Base-by-base conservation (phyloP, 441 rosid species). In the Pelargonium exstipulatum region DNA sequence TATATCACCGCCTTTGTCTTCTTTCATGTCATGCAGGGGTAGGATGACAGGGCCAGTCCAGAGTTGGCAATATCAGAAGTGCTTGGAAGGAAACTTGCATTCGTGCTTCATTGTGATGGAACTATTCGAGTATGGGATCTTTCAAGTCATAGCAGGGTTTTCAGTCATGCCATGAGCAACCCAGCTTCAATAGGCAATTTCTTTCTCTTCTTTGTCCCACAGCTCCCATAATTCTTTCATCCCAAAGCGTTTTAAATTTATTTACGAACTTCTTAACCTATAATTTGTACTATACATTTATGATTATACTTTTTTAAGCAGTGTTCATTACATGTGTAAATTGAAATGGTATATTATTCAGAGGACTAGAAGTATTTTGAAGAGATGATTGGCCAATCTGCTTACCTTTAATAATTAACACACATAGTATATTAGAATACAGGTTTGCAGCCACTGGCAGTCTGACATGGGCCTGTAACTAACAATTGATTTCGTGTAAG, bases 21-120 rank as follows among this genome's bases (percentile, higher is more conserved):
- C 26, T 26, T 61, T 61, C 62, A n/a, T 79, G 73, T 55, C 42
- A 70, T 83, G 86, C 82, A 91, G 97, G 90, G 85, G 88, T 71
- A 89, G 85, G 80, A 78, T 74, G 70, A 77, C 79, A 40, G 94
- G 87, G 37, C 76, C 83, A 49, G 90, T 90, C 62, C 86, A 86
- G 80, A 93, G 88, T 86, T 90, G 85, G 83, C 69, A 32, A 78
- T 89, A 76, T 68, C 70, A 32, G 87, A 87, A 70, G 63, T 83
- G 72, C 76, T 73, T 67, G 96, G 88, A 55, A 80, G 67, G 72
- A 74, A 69, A 60, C 82, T 81, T 65, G 13, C 84, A 60, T 83
- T 78, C 80, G 92, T 82, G 73, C 95, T 91, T 80, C 91, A 95
- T 80, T 79, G 83, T 66, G 92, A 87, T 79, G 92, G 91, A 62